Conservation (phyloP, 768 basidiomycete genomes). For the Hydnomerulius pinastri region DNA sequence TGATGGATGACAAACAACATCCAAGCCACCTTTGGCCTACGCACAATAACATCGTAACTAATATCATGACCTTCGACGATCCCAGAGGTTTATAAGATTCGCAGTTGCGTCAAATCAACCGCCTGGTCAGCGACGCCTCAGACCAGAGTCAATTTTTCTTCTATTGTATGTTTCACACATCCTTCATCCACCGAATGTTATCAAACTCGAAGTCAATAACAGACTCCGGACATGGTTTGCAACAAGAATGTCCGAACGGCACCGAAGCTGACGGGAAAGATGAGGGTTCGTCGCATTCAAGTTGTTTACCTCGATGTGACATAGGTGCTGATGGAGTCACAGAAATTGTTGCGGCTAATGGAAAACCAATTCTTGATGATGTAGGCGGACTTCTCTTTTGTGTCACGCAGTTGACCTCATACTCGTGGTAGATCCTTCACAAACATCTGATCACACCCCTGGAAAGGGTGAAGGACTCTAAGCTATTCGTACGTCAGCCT, state of each 20-base stretch:
- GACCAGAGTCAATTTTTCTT: constrained; percentile 54
- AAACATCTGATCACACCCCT: constrained; percentile 19
- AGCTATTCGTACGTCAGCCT: constrained; percentile 16
- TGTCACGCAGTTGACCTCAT: not conserved
- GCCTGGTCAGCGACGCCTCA: constrained; percentile 42
- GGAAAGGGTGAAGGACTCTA: constrained; percentile 16
- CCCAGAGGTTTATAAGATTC: not conserved
- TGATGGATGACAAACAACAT: constrained; percentile 40
- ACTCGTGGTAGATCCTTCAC: constrained; percentile 18
- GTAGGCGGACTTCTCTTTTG: constrained; percentile 11
- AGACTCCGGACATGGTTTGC: constrained; percentile 26
- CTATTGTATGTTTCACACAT: constrained; percentile 43
- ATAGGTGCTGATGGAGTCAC: not conserved
- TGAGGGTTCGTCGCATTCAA: constrained; percentile 40
- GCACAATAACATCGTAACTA: constrained; percentile 44
- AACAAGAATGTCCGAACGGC: constrained; percentile 23
- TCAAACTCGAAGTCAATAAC: not conserved
- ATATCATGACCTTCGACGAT: not conserved
- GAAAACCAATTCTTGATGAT: constrained; percentile 22
- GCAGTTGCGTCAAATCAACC: constrained; percentile 44
- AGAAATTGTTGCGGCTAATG: constrained; percentile 25
- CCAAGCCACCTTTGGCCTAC: constrained; percentile 42
- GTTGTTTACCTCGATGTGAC: not conserved
- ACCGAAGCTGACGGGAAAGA: constrained; percentile 52
- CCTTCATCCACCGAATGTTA: not conserved